phyloP scores from a whole-genome alignment of 257 asterid genomes.

The Capsicum chinense region DNA sequence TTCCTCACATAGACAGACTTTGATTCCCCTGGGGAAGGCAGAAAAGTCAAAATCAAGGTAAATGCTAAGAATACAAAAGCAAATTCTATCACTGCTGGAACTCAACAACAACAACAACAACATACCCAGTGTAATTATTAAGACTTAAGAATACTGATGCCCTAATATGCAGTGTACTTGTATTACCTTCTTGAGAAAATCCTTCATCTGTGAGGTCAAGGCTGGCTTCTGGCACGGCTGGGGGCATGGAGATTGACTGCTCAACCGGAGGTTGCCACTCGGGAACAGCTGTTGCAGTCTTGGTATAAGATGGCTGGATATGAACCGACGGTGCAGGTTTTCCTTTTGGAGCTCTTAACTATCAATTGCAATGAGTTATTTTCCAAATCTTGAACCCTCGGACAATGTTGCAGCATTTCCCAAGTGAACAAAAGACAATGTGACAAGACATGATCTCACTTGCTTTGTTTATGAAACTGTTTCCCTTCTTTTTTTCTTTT shows the following conservation, averaged over 20 bases:
- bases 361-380: slow-evolving; percentile 1
- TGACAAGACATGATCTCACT: background rate
- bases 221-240: background rate
- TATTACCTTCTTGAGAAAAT: slow-evolving; percentile 58
- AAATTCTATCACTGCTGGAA: slow-evolving; percentile 2
- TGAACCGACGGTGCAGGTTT: slow-evolving; percentile 49
- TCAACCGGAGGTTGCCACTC: slow-evolving; percentile 56
- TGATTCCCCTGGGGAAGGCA: slow-evolving; percentile 57
- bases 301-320: slow-evolving; percentile 54
- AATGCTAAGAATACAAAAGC: background rate
- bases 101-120: no score
- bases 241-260: slow-evolving; percentile 35
- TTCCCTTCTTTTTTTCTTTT: background rate
- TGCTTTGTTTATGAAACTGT: background rate
- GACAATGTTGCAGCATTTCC: background rate
- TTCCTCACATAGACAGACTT: slow-evolving; percentile 83
- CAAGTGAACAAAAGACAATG: background rate
- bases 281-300: slow-evolving; percentile 46
- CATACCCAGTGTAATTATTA: background rate
- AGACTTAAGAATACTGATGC: background rate
- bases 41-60: slow-evolving; percentile 29
- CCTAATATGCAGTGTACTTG: background rate
- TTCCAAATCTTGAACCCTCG: background rate
- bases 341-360: slow-evolving; percentile 54
- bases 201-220: slow-evolving; percentile 55